Percentiles rank a stretch among this genome's conserved stretches.
Evolutionary conservation across 768 basidiomycete genomes (phyloP).

Genomic region (Tricholomella constricta): DNA sequence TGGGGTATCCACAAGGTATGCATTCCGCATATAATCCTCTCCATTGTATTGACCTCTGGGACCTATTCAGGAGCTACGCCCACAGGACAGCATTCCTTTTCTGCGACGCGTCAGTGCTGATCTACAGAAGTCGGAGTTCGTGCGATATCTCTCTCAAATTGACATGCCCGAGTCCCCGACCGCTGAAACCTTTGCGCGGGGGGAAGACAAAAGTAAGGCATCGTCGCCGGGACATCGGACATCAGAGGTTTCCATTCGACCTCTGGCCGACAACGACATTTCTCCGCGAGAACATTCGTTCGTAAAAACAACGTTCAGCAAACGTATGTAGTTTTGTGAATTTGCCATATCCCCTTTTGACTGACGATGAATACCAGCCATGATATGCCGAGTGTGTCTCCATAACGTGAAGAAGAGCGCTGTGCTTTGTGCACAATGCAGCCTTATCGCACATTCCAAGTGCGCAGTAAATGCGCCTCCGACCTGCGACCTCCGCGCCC

Average conservation of each 20-base stretch:
- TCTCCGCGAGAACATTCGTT: slow-evolving; percentile 77
- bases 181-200: slow-evolving; percentile 34
- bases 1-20: slow-evolving; percentile 79
- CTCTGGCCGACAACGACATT: slow-evolving; percentile 49
- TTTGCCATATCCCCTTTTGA: slow-evolving; percentile 6
- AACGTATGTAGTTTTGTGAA: slow-evolving; percentile 58
- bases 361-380: slow-evolving; percentile 50
- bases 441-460: slow-evolving; percentile 82
- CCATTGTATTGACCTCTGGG: not conserved
- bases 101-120: slow-evolving; percentile 89
- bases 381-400: slow-evolving; percentile 85
- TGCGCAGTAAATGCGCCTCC: slow-evolving; percentile 74
- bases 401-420: slow-evolving; percentile 81
- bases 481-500: slow-evolving; percentile 80
- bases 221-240: slow-evolving; percentile 41
- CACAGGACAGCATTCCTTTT: slow-evolving; percentile 95
- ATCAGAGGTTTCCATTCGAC: slow-evolving; percentile 41
- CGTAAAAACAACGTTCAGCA: slow-evolving; percentile 90
- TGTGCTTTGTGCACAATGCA: slow-evolving; percentile 87
- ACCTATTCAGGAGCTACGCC: slow-evolving; percentile 66
- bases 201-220: slow-evolving; percentile 36
- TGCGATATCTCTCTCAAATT: slow-evolving; percentile 52
- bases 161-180: slow-evolving; percentile 46
- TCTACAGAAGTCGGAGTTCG: slow-evolving; percentile 68
- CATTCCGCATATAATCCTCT: not conserved